Percentiles rank a stretch among this genome's conserved stretches.
Evolutionary conservation across 768 basidiomycete species (phyloP).

Genomic region (Tulasnella sp.): DNA sequence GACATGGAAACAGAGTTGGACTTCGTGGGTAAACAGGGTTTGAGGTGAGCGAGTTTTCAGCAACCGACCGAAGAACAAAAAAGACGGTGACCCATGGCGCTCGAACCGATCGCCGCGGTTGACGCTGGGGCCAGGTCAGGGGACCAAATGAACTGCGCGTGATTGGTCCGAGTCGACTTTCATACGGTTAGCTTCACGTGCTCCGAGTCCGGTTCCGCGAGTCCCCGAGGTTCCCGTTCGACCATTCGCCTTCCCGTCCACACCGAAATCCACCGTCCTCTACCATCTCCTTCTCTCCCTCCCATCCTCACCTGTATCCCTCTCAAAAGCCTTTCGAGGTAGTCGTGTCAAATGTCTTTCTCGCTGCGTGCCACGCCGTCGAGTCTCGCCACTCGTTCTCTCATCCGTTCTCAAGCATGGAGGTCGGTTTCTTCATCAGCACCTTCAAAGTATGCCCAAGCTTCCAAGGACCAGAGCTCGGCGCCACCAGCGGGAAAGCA

Average conservation of each 20-base stretch:
- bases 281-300: background rate
- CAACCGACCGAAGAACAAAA: background rate
- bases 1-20: no score
- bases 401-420: conserved; percentile 15
- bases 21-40: no score
- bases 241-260: background rate
- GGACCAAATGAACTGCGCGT: background rate
- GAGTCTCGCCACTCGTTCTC: conserved; percentile 2
- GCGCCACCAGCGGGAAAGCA: conserved; percentile 24
- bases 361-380: conserved; percentile 7
- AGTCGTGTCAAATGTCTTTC: background rate
- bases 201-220: conserved; percentile 5
- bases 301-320: background rate
- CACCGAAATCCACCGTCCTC: conserved; percentile 6
- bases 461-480: conserved; percentile 5
- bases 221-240: conserved; percentile 7
- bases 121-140: background rate
- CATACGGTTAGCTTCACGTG: conserved; percentile 10
- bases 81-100: background rate
- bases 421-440: conserved; percentile 23
- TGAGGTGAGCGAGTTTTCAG: no score
- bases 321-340: background rate
- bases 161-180: conserved; percentile 5
- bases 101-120: background rate
- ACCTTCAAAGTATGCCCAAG: conserved; percentile 24